Conservation (phyloP, 208 protist genomes). For the Leptomonas seymouri region DNA sequence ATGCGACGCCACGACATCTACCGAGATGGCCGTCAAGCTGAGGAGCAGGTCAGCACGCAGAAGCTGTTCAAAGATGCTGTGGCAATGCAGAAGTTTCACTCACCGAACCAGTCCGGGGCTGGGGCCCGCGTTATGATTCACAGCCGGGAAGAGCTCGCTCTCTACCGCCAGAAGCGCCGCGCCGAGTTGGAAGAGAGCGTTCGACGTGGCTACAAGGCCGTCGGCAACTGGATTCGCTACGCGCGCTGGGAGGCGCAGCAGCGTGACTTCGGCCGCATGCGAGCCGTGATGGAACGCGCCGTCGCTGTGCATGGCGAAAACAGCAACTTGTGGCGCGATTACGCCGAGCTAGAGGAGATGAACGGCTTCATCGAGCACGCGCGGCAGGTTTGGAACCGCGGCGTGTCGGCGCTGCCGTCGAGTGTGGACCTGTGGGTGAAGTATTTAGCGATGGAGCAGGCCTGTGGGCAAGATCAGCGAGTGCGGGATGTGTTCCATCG, state of each 20-base stretch:
- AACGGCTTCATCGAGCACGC: conserved; percentile 97
- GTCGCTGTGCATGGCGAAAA: conserved; percentile 91
- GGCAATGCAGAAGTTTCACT: conserved; percentile 91
- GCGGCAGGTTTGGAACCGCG: conserved; percentile 97
- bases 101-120: conserved; percentile 40
- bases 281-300: conserved; percentile 96
- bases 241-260: conserved; percentile 98
- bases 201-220: conserved; percentile 68
- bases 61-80: conserved; percentile 97
- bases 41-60: conserved; percentile 96
- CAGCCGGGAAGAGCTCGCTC: conserved; percentile 94
- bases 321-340: conserved; percentile 94
- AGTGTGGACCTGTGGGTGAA: conserved; percentile 97
- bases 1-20: conserved; percentile 68
- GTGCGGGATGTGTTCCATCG: conserved; percentile 95
- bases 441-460: conserved; percentile 97
- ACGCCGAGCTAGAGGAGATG: conserved; percentile 99
- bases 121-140: conserved; percentile 95
- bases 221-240: conserved; percentile 96
- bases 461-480: conserved; percentile 89
- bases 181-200: conserved; percentile 96
- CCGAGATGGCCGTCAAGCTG: conserved; percentile 69
- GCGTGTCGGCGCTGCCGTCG: conserved; percentile 95
- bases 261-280: conserved; percentile 94
- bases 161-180: conserved; percentile 95